Evolutionary conservation across 1,139 yeast genomes (phyloP), one percentile per base, ranked within the genome.

Genomic region (Hyphopichia khmerensis): DNA sequence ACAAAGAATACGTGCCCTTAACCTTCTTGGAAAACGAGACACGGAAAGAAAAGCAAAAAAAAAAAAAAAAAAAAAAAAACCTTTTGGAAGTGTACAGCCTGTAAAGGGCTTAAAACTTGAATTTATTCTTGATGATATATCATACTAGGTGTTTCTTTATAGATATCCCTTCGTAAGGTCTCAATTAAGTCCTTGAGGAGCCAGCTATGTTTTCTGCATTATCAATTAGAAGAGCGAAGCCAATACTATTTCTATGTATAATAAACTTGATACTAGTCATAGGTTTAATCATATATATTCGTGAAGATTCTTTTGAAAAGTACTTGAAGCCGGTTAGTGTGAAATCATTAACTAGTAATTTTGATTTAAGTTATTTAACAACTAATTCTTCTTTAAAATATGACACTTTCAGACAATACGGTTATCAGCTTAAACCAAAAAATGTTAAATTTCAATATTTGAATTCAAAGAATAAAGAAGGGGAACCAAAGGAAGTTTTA

Each of bases 381-480:
- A 21, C 33, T 14, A 21, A 21, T n/a, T 16, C 34, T 4, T 9
- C 3, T 16, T 7, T 16, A 19, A 6, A 13, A 4, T 13, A 38
- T 31, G 42, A 41, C 19, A 40, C 41, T 8, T 40, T 41, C 15
- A 46, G 43, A 24, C 30, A 36, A 16, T 36, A 29, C 16, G 56
- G 60, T 13, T 50, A 44, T 38, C 41, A 45, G 14, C 43, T 63
- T 15, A 48, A 52, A 34, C 62, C 60, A 2, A 48, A 54, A 15
- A 57, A 67, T 41, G 77, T 71, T n/a, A 45, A 59, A 37, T 66
- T 73, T 47, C 50, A 60, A 43, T 72, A 63, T 46, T 44, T 57
- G 18, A 69, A 71, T 45, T 62, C 63, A 2, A 58, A 56, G 42
- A 45, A 52, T 9, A 66, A 62, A 44, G 35, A 44, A 8, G 74